These are phyloP conservation scores for Ganoderma lingzhi DNA, from an alignment of 1,284 basidiomycete genomes.

Conservation along the genomic window DNA sequence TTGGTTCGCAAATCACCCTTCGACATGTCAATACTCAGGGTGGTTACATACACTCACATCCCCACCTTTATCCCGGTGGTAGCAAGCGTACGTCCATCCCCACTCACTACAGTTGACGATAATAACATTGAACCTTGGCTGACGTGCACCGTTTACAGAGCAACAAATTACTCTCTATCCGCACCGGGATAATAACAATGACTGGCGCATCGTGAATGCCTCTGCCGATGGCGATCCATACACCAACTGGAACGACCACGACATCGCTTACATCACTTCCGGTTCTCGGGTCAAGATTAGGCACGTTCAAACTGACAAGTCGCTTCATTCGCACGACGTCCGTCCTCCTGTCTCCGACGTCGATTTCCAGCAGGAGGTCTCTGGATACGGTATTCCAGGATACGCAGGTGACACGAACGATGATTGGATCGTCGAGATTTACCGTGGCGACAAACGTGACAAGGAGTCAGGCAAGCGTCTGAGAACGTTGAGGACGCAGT, in stretches of 20 bases:
- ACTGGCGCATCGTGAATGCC: constrained; percentile 38
- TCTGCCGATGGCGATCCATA: constrained; percentile 51
- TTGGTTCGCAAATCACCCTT: constrained; percentile 87
- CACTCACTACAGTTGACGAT: background rate
- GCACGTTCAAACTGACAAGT: constrained; percentile 85
- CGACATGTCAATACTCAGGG: constrained; percentile 97
- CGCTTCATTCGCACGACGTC: constrained; percentile 94
- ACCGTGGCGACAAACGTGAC: constrained; percentile 72
- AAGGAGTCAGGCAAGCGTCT: constrained; percentile 75
- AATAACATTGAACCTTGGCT: constrained; percentile 7
- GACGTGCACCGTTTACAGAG: constrained; percentile 55
- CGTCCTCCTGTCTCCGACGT: constrained; percentile 97
- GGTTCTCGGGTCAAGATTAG: constrained; percentile 84
- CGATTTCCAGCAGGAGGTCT: constrained; percentile 99
- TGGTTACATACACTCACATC: constrained; percentile 96
- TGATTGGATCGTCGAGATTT: constrained; percentile 95
- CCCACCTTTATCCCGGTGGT: constrained; percentile 88
- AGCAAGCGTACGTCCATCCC: constrained; percentile 71
- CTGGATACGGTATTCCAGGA: constrained; percentile 91
- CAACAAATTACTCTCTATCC: constrained; percentile 99
- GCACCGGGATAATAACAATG: constrained; percentile 65
- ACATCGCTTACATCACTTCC: constrained; percentile 71
- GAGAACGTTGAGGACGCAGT: constrained; percentile 84
- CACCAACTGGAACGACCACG: constrained; percentile 64
- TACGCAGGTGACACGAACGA: constrained; percentile 93